Base-by-base conservation (phyloP, 495 filamentous ascomycete species). In the Pyrenula aspistea region DNA sequence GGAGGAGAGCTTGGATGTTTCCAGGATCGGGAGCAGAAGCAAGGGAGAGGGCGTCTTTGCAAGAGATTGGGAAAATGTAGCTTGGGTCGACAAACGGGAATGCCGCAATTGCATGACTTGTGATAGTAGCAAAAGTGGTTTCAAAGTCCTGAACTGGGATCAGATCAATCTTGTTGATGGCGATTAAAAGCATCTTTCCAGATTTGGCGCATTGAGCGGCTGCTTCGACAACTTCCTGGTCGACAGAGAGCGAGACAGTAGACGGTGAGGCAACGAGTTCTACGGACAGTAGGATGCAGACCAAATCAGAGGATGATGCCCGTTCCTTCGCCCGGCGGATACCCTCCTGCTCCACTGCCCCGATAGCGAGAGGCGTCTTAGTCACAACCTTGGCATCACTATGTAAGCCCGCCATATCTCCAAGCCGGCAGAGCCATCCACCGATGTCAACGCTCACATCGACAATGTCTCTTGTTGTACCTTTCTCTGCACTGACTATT, bases 391-490 rank as follows among this genome's bases (percentile, higher is more conserved):
- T 79, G 67, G 2, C 68, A 70, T 15, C 72, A 21, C 49, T 51
- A 22, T 65, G 68, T 25, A 98, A 81, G 0, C 93, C 93, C 21
- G 93, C 93, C 60, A 92, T 96, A 68, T 98, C 93, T 20, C 89
- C 92, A 53, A 97, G 78, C 19, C 86, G 85, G 62, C 90, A 93
- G 58, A 88, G 83, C 71, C 85, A 98, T 0, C 93, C 93, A 0
- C 86, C 84, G 49, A 98, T 77, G 69, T 98, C 94, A 12, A 98
- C 76, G 21, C 88, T 88, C 0, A 94, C 85, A 69, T 97, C 93
- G 19, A 98, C 85, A 24, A 97, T 85, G 77, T 97, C 94, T 42
- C 93, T 73, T 1, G 93, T 98, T 0, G 93, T 98, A 0, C 93
- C 93, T 25, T 88, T 88, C 65, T 97, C 92, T 0, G 80, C 74